Conservation (phyloP, 2,329 filamentous ascomycete species). For the Claviceps quebecensis region DNA sequence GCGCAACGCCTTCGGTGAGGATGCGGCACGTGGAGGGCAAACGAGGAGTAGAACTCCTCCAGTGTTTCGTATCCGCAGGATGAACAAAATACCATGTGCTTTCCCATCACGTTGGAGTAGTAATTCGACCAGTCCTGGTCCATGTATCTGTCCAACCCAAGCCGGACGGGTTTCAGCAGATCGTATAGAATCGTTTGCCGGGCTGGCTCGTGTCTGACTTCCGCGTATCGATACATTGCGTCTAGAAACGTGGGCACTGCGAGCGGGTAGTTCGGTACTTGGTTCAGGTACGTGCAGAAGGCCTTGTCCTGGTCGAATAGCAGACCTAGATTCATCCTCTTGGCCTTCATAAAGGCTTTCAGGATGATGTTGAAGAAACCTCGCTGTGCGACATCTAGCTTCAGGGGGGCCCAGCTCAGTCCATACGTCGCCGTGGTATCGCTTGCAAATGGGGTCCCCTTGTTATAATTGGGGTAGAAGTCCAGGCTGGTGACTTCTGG, state of each 20-base stretch:
- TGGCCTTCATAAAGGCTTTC: slow-evolving; percentile 21
- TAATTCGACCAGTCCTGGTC: slow-evolving; percentile 11
- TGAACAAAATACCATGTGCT: slow-evolving; percentile 15
- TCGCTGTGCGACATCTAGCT: slow-evolving; percentile 16
- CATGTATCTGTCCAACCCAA: slow-evolving; percentile 12
- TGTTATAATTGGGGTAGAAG: slow-evolving; percentile 20
- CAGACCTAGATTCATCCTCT: slow-evolving; percentile 14
- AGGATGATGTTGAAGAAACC: slow-evolving; percentile 21
- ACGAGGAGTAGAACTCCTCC: slow-evolving; percentile 16
- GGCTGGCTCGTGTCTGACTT: not conserved
- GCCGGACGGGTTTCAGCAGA: slow-evolving; percentile 18
- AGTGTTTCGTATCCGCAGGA: slow-evolving; percentile 22
- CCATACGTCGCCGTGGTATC: slow-evolving; percentile 13
- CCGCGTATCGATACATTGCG: slow-evolving; percentile 16
- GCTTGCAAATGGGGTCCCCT: slow-evolving; percentile 12
- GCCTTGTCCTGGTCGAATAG: slow-evolving; percentile 18
- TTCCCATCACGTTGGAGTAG: slow-evolving; percentile 15
- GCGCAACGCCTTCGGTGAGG: slow-evolving; percentile 14
- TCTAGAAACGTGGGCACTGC: slow-evolving; percentile 19
- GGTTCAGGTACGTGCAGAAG: slow-evolving; percentile 16
- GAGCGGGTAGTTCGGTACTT: slow-evolving; percentile 17
- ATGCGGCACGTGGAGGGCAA: not conserved
- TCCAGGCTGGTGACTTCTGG: slow-evolving; percentile 16
- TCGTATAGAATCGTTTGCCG: slow-evolving; percentile 16
- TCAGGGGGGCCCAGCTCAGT: slow-evolving; percentile 13